Evolutionary conservation across 352 stramenopile genomes (phyloP).

Genomic region (Globisporangium polare): DNA sequence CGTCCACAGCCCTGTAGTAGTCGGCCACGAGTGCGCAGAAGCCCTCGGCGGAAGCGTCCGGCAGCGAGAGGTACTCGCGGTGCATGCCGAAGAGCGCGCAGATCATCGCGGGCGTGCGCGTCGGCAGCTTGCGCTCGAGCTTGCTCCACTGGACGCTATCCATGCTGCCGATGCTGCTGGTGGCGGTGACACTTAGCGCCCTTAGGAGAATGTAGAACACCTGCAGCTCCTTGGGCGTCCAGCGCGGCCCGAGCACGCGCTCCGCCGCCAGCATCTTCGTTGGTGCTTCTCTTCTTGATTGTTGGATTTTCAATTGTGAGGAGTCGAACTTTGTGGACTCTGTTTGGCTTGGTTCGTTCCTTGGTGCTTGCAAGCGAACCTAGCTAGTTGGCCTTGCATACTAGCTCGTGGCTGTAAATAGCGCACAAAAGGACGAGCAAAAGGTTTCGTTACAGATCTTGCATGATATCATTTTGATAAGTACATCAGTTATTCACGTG

Average conservation of each 20-base stretch:
- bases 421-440: no score
- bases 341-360: no score
- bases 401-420: no score
- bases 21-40: conserved; percentile 70
- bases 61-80: conserved; percentile 58
- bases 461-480: no score
- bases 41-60: conserved; percentile 61
- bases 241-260: conserved; percentile 40
- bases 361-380: no score
- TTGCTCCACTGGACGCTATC: conserved; percentile 33
- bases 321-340: not conserved
- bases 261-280: conserved; percentile 12
- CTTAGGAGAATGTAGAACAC: conserved; percentile 65
- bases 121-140: conserved; percentile 43
- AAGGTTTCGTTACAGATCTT: no score
- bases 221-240: conserved; percentile 60
- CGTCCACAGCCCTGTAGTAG: conserved; percentile 52
- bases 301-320: not conserved
- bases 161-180: not conserved
- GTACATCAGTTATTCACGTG: no score
- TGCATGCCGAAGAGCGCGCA: conserved; percentile 64
- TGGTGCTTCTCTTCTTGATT: not conserved
- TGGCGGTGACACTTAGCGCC: conserved; percentile 23
- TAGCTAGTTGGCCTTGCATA: no score
- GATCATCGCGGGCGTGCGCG: conserved; percentile 54